Evolutionary conservation across 441 rosid species (phyloP), one percentile per base, ranked within the genome.

Genomic region (Aquilaria agallochum): DNA sequence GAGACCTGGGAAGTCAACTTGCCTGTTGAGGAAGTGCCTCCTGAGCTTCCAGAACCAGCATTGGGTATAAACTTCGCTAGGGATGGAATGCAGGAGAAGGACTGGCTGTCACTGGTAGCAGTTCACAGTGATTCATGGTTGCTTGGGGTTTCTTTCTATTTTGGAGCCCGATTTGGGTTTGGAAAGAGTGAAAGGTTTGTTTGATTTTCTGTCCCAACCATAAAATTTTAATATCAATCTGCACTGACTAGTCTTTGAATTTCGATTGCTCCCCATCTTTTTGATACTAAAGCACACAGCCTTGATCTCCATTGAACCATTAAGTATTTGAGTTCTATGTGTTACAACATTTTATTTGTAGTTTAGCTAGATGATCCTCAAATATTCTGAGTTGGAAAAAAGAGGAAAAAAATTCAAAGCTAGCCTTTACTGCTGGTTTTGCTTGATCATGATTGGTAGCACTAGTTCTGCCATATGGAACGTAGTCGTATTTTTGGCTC

Each of bases 41-140:
- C 99, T 5, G 97, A 91, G 86, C 94, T 91, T 64, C 99, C 99
- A 6, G 96, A 94, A 65, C 99, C 99, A 36, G 97, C 97, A 0
- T 70, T 94, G 31, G 99, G 99, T 54, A 94, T 94, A 55, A 94
- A 94, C 78, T 94, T 94, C 64, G 96, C 99, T 0, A 87, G 99
- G 72, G 99, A 95, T 77, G 96, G 96, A 36, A 95, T 91, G 97
- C 92, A 77, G 74, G 95, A 91, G 74, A 91, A 84, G 72, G 96
- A 91, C 70, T 95, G 99, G 99, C 68, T 95, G 56, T 86, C 96
- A 9, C 77, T 89, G 56, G 97, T 91, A 70, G 96, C 97, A 64
- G 97, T 89, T 67, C 99, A 94, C 69, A 89, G 96, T 56, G 99
- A 94, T 76, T 83, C 99, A 1, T 94, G 99, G 99, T 72, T 94